phyloP scores from a whole-genome alignment of 2,329 filamentous ascomycete genomes.

The Colletotrichum liriopes region DNA sequence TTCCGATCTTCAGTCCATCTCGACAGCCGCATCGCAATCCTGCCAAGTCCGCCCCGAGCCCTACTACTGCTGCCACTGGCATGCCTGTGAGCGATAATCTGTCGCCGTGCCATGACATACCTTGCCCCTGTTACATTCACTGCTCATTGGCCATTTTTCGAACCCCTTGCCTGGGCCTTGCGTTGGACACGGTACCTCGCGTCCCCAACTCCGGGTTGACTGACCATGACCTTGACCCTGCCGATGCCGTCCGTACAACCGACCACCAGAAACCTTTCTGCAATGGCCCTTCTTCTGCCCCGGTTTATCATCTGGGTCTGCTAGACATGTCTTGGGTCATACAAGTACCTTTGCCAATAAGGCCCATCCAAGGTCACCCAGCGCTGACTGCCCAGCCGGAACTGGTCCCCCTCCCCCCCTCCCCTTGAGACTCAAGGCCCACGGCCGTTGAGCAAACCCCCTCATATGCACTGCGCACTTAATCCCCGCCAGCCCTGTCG shows the following conservation, averaged over 20 bases:
- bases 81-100: slow-evolving; percentile 31
- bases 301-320: slow-evolving; percentile 41
- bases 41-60: slow-evolving; percentile 40
- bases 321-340: slow-evolving; percentile 38
- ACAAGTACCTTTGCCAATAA: slow-evolving; percentile 32
- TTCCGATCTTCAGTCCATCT: slow-evolving; percentile 43
- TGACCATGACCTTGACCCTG: slow-evolving; percentile 29
- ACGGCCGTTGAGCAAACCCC: slow-evolving; percentile 36
- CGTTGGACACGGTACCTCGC: slow-evolving; percentile 21
- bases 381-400: slow-evolving; percentile 42
- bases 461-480: slow-evolving; percentile 26
- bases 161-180: slow-evolving; percentile 29
- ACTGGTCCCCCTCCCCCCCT: slow-evolving; percentile 1
- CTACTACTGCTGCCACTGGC: slow-evolving; percentile 7
- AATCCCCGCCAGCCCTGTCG: slow-evolving; percentile 38
- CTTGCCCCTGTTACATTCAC: slow-evolving; percentile 19
- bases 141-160: slow-evolving; percentile 28
- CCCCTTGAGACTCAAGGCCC: slow-evolving; percentile 14
- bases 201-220: slow-evolving; percentile 39
- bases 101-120: slow-evolving; percentile 29
- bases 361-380: slow-evolving; percentile 18
- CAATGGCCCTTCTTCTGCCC: slow-evolving; percentile 36
- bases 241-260: slow-evolving; percentile 30
- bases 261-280: slow-evolving; percentile 35
- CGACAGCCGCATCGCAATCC: slow-evolving; percentile 35